These are phyloP conservation scores for Calocybe gangraenosa DNA, from an alignment of 768 basidiomycete species.

Conservation along the genomic window DNA sequence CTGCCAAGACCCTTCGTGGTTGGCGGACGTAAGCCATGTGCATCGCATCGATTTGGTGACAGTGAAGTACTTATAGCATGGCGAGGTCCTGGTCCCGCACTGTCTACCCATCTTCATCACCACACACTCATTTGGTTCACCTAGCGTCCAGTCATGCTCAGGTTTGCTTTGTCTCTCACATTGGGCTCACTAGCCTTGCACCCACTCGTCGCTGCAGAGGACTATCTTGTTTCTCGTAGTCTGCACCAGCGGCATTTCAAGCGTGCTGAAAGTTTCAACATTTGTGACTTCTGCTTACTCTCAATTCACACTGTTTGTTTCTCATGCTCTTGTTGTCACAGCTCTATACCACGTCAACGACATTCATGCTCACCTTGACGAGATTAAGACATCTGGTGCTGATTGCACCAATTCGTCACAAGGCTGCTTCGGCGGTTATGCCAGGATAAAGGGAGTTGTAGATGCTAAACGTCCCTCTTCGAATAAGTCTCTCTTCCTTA, in stretches of 20 bases:
- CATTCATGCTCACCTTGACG: conserved; percentile 8
- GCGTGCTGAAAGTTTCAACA: conserved; percentile 1
- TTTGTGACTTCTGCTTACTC: neutral
- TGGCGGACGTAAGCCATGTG: no score
- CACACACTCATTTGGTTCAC: no score
- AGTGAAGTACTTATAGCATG: no score
- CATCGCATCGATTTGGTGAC: no score
- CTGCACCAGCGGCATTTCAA: neutral
- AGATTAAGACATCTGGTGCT: conserved; percentile 2
- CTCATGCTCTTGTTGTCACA: neutral
- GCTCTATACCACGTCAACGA: conserved; percentile 9
- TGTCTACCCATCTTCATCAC: no score
- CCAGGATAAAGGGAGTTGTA: conserved; percentile 6
- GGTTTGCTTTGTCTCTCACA: no score
- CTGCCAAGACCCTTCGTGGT: no score
- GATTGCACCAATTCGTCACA: conserved; percentile 2
- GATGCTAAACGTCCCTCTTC: conserved; percentile 5
- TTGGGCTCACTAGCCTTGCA: no score
- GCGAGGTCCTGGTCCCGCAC: no score
- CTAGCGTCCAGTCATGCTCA: no score
- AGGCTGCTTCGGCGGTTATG: conserved; percentile 6
- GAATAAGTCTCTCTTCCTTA: conserved; percentile 8
- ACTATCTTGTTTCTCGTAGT: conserved; percentile 5
- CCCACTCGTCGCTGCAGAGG: neutral
- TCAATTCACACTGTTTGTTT: neutral